phyloP scores from a whole-genome alignment of 164 flowering plant species.

The Euptelea pleiosperma region DNA sequence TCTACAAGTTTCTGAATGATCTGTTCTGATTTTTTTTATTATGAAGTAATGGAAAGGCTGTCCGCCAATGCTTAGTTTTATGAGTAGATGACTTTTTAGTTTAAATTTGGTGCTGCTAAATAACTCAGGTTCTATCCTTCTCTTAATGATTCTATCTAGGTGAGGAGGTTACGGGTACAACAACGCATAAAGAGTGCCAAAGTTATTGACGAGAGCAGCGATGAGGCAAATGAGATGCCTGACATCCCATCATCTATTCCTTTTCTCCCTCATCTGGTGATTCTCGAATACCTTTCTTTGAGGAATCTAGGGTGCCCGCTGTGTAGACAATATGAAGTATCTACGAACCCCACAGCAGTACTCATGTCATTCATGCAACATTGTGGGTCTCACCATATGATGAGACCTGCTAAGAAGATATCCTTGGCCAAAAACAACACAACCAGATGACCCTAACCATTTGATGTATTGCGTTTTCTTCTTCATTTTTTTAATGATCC shows the following conservation, averaged over 20 bases:
- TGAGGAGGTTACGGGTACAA: conserved; percentile 76
- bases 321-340: too few species aligned
- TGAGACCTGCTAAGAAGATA: too few species aligned
- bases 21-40: not conserved
- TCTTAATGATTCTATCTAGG: conserved; percentile 30
- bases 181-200: conserved; percentile 51
- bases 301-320: too few species aligned
- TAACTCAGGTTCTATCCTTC: not conserved
- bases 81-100: not conserved
- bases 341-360: too few species aligned
- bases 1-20: conserved; percentile 2
- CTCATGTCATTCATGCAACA: too few species aligned
- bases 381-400: too few species aligned
- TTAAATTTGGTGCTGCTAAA: not conserved
- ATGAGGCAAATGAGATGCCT: conserved; percentile 76
- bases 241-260: conserved; percentile 87
- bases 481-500: too few species aligned
- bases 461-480: too few species aligned
- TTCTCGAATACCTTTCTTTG: conserved; percentile 9
- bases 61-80: not conserved
- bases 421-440: too few species aligned
- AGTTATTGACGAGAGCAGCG: conserved; percentile 33
- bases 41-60: not conserved
- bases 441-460: too few species aligned
- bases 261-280: conserved; percentile 77